These are phyloP conservation scores for Dipodascopsis tothii DNA, from an alignment of 805 yeast species.

Conservation along the genomic window DNA sequence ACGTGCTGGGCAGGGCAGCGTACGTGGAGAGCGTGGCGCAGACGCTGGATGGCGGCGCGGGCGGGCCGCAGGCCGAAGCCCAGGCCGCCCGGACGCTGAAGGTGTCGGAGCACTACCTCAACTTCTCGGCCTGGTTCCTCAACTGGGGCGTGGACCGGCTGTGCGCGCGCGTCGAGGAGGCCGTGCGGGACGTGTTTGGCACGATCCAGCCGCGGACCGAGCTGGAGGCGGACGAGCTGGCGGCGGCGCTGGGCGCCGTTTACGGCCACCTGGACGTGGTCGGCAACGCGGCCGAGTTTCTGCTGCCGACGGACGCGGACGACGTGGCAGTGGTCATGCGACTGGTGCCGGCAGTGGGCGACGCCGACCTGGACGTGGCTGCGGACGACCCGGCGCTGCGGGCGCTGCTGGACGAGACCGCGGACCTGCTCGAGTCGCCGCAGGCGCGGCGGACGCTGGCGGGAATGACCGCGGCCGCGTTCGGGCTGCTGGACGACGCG, in stretches of 20 bases:
- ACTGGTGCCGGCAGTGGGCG: slow-evolving; percentile 1
- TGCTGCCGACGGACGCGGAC: slow-evolving; percentile 17
- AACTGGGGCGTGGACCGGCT: neutral
- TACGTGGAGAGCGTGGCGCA: slow-evolving; percentile 62
- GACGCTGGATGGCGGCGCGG: neutral
- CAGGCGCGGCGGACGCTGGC: slow-evolving; percentile 35
- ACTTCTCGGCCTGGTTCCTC: neutral
- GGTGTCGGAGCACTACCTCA: neutral
- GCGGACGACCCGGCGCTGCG: slow-evolving; percentile 25
- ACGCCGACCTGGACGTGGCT: neutral
- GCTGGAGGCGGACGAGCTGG: slow-evolving; percentile 55
- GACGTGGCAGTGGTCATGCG: slow-evolving; percentile 23
- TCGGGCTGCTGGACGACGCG: slow-evolving; percentile 41
- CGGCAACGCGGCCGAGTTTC: neutral
- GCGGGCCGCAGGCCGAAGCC: slow-evolving; percentile 52
- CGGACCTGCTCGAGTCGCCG: slow-evolving; percentile 37
- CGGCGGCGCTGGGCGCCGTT: slow-evolving; percentile 37
- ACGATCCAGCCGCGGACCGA: slow-evolving; percentile 56
- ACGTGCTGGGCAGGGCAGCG: slow-evolving; percentile 78
- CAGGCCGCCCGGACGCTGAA: slow-evolving; percentile 19
- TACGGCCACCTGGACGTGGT: slow-evolving; percentile 25
- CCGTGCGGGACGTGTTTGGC: slow-evolving; percentile 3
- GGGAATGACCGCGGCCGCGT: slow-evolving; percentile 38
- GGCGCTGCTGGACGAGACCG: slow-evolving; percentile 39
- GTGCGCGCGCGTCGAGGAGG: neutral